Conservation (phyloP, 192 early-diverging fungal genomes). For the Backusella westeae region DNA sequence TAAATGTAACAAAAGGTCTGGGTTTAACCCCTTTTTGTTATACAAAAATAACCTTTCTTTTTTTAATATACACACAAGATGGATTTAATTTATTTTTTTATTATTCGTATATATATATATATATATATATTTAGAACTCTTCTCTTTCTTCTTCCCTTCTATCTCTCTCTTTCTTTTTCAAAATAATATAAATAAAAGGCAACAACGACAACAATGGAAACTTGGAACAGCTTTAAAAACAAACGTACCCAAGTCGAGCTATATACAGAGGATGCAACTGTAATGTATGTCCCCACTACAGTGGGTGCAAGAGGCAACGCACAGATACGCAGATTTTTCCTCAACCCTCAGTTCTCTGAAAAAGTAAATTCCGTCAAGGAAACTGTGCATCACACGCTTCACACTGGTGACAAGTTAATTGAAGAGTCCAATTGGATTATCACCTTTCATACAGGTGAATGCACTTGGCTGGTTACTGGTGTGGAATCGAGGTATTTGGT, state of each 20-base stretch:
- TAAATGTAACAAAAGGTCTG: background rate
- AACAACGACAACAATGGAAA: background rate
- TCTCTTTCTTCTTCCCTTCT: background rate
- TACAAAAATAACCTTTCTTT: background rate
- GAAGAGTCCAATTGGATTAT: conserved; percentile 36
- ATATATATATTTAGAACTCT: background rate
- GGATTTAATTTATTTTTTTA: conserved; percentile 2
- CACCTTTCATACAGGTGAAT: conserved; percentile 22
- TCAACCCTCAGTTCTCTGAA: conserved; percentile 20
- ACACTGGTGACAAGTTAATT: conserved; percentile 19
- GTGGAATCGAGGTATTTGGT: conserved; percentile 20
- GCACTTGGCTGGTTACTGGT: conserved; percentile 28
- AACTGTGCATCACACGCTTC: conserved; percentile 26
- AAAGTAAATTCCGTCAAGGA: conserved; percentile 19
- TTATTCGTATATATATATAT: background rate
- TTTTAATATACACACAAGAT: background rate
- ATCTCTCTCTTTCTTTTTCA: background rate
- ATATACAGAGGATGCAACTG: conserved; percentile 34
- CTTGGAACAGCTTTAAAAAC: conserved; percentile 23
- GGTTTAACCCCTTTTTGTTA: background rate
- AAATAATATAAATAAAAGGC: background rate
- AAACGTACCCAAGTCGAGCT: conserved; percentile 15
- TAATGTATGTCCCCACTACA: conserved; percentile 45
- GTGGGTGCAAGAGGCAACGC: conserved; percentile 25
- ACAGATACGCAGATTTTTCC: conserved; percentile 35